Evolutionary conservation across 441 rosid species (phyloP).

Genomic region (Lagerstroemia fauriei): DNA sequence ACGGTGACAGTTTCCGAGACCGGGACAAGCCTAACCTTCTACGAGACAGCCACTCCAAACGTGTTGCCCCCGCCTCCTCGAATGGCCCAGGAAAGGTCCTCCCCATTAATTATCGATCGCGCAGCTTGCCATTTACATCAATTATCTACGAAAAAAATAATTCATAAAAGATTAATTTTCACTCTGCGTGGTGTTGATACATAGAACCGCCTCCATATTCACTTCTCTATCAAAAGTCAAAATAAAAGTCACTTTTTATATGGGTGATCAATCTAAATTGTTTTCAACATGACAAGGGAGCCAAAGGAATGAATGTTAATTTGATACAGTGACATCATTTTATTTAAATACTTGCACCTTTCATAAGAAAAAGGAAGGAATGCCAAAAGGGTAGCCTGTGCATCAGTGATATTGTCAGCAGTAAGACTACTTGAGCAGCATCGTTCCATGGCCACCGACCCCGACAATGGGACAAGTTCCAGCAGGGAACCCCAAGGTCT

Average conservation of each 20-base stretch:
- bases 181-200: too few species aligned
- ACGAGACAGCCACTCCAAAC: slow-evolving; percentile 1
- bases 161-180: too few species aligned
- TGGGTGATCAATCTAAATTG: too few species aligned
- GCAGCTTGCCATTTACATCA: neutral
- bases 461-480: neutral
- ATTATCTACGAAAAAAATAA: neutral
- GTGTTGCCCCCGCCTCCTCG: slow-evolving; percentile 5
- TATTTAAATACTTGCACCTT: too few species aligned
- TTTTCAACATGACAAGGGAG: too few species aligned
- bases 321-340: too few species aligned
- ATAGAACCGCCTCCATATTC: too few species aligned
- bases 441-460: neutral
- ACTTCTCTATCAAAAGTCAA: too few species aligned
- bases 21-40: neutral
- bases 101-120: neutral
- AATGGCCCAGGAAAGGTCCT: neutral
- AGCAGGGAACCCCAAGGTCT: neutral
- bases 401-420: neutral
- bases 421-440: neutral
- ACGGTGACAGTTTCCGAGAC: neutral
- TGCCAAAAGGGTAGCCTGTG: neutral
- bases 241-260: too few species aligned
- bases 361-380: too few species aligned
- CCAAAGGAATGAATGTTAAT: too few species aligned